A percentile compares a stretch with the other conserved stretches of the same genome.
These are phyloP conservation scores for Rhizodiscina lignyota DNA, from an alignment of 495 filamentous ascomycete species.

Conservation along the genomic window DNA sequence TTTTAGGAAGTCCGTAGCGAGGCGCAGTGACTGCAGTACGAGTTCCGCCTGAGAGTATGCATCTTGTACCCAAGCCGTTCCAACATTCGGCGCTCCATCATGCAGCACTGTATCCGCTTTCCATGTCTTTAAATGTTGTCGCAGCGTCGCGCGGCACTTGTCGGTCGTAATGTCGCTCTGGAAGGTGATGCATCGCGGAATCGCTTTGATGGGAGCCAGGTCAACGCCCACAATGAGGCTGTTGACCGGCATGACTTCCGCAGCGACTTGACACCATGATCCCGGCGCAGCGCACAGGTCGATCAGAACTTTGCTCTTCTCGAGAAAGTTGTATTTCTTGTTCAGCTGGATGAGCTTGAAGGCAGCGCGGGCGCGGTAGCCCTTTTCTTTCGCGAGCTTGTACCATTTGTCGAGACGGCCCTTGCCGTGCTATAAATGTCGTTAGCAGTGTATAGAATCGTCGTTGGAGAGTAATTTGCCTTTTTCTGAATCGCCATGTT, in stretches of 20 bases:
- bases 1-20: conserved; percentile 83
- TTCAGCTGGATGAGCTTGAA: conserved; percentile 99
- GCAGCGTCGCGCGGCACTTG: conserved; percentile 84
- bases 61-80: conserved; percentile 96
- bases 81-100: conserved; percentile 95
- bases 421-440: conserved; percentile 60
- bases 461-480: conserved; percentile 24
- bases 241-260: conserved; percentile 81
- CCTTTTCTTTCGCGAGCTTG: conserved; percentile 93
- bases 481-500: conserved; percentile 96
- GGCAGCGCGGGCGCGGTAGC: conserved; percentile 86
- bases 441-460: conserved; percentile 3
- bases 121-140: conserved; percentile 86
- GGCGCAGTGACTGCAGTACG: conserved; percentile 76
- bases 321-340: conserved; percentile 95
- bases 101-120: conserved; percentile 96
- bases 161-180: conserved; percentile 97
- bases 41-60: conserved; percentile 95
- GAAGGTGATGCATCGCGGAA: conserved; percentile 83
- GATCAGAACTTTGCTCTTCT: conserved; percentile 86
- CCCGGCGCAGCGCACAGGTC: conserved; percentile 97
- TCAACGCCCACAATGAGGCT: conserved; percentile 91
- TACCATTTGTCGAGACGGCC: conserved; percentile 95
- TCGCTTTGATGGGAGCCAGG: conserved; percentile 87
- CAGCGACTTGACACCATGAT: conserved; percentile 98